phyloP scores from a whole-genome alignment of 2,329 filamentous ascomycete genomes.

The Raffaelea albimanens region DNA sequence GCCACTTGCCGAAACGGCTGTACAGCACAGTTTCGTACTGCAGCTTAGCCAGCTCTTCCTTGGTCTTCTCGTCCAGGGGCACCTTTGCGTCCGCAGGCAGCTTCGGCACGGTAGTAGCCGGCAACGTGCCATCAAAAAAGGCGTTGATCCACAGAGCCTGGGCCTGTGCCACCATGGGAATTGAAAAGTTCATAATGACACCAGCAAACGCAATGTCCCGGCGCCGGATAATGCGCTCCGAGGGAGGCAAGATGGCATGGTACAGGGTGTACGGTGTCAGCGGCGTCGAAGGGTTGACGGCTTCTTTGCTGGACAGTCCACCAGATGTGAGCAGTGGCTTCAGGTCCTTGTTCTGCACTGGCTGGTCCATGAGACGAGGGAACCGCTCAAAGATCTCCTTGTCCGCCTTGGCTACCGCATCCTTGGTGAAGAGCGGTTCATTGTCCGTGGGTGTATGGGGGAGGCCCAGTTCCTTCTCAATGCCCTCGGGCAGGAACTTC shows the following conservation, averaged over 20 bases:
- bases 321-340: conserved; percentile 30
- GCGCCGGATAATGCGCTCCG: conserved; percentile 23
- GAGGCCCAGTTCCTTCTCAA: conserved; percentile 37
- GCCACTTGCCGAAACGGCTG: conserved; percentile 59
- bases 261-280: conserved; percentile 33
- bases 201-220: conserved; percentile 38
- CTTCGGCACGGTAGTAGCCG: conserved; percentile 16
- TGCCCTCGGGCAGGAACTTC: conserved; percentile 38
- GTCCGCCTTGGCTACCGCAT: conserved; percentile 35
- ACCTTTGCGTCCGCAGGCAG: background rate
- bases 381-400: conserved; percentile 42
- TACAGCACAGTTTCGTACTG: conserved; percentile 51
- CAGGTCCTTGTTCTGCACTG: conserved; percentile 35
- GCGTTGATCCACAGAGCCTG: conserved; percentile 56
- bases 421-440: conserved; percentile 23
- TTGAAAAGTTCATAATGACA: conserved; percentile 31
- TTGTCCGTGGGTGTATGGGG: conserved; percentile 24
- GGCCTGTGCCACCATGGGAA: conserved; percentile 30
- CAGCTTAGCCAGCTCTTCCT: conserved; percentile 30
- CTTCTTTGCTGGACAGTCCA: conserved; percentile 24
- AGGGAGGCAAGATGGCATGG: conserved; percentile 36
- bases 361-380: conserved; percentile 42
- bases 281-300: conserved; percentile 14
- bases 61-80: conserved; percentile 13
- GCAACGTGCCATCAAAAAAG: conserved; percentile 47